Evolutionary conservation across 257 asterid species (phyloP).

Genomic region (Salvia miltiorrhiza): DNA sequence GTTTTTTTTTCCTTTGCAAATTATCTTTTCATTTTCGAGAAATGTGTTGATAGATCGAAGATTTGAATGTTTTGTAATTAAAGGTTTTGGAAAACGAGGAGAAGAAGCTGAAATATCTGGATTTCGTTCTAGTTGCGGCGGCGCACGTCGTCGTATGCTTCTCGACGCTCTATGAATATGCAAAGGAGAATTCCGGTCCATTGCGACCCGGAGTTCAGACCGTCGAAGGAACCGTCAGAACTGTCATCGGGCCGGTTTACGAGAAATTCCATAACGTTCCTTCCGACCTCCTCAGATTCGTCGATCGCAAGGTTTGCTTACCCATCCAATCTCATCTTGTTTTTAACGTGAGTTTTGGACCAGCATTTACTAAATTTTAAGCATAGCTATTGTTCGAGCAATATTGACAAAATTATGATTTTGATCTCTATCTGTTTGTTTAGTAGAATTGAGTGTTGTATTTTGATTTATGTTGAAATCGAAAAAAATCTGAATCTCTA

Average conservation of each 20-base stretch:
- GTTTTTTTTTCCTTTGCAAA: neutral
- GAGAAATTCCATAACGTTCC: constrained; percentile 57
- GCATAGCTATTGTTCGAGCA: neutral
- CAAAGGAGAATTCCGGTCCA: constrained; percentile 76
- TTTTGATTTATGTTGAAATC: neutral
- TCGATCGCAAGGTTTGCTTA: constrained; percentile 61
- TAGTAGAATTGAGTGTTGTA: neutral
- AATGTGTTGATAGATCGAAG: neutral
- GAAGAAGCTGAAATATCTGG: constrained; percentile 55
- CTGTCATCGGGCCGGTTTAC: constrained; percentile 66
- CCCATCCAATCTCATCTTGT: neutral
- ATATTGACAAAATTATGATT: neutral
- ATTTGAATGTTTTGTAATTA: neutral
- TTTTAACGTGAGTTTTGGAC: neutral
- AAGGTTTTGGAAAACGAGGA: constrained; percentile 39
- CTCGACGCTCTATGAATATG: constrained; percentile 58
- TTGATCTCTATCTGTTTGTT: neutral
- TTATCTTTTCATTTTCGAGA: neutral
- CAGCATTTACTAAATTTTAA: neutral
- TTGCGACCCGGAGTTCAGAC: constrained; percentile 63
- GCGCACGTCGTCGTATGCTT: constrained; percentile 51
- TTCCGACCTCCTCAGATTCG: constrained; percentile 54
- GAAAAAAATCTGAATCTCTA: neutral
- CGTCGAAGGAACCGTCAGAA: constrained; percentile 61
- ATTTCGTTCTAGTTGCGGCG: constrained; percentile 54